These are phyloP conservation scores for Aegilops sharonensis DNA, from an alignment of 176 grass and related monocot genomes.

Conservation along the genomic window DNA sequence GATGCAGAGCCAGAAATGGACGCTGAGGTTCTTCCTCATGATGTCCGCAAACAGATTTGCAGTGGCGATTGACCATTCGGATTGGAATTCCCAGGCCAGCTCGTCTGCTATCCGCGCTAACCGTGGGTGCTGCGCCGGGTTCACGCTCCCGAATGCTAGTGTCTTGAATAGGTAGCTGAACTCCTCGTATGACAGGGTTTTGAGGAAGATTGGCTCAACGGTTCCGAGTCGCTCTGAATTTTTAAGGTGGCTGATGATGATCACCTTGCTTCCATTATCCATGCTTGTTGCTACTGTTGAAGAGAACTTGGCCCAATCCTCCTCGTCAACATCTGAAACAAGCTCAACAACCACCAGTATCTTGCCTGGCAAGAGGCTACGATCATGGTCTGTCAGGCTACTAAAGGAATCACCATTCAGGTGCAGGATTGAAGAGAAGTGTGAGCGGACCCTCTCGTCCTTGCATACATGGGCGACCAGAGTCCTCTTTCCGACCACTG, in stretches of 20 bases:
- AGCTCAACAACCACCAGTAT: not conserved
- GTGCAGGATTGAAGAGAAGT: not conserved
- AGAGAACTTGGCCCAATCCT: not conserved
- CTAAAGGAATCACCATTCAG: not conserved
- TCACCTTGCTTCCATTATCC: too few relatives aligned
- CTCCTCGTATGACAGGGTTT: not conserved
- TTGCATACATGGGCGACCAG: not conserved
- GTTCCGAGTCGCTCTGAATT: too few relatives aligned
- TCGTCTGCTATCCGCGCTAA: not conserved
- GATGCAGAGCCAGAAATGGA: not conserved
- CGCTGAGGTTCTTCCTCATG: not conserved
- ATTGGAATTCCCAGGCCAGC: not conserved
- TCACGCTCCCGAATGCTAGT: not conserved
- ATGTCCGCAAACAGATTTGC: not conserved
- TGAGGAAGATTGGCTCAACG: not conserved
- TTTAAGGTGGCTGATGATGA: too few relatives aligned
- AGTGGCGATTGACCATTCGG: fast-evolving
- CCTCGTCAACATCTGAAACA: not conserved
- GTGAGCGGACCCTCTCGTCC: not conserved
- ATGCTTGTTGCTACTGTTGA: not conserved
- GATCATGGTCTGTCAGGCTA: not conserved
- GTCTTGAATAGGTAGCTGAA: constrained; percentile 15
- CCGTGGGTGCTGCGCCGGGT: not conserved
- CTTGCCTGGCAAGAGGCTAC: not conserved
- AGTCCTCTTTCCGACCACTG: not conserved